Evolutionary conservation across 2,329 filamentous ascomycete species (phyloP), one percentile per base, ranked within the genome.

Genomic region (Neopestalotiopsis sp.): DNA sequence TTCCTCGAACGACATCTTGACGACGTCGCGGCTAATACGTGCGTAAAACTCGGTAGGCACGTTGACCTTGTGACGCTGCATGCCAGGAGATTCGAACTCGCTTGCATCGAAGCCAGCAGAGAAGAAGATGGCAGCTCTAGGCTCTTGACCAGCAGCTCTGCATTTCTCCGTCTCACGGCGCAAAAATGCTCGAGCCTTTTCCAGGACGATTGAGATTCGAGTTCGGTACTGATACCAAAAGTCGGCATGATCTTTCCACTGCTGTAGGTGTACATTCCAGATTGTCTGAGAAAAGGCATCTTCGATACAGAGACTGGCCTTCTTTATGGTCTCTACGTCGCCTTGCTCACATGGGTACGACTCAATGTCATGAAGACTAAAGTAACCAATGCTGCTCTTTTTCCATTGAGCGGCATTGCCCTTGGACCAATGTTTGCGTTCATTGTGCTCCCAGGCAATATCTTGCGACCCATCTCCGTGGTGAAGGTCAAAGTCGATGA

Each of bases 41-140:
- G 96, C 96, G 77, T 98, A 99, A 78, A 99, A 99, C 66, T 95
- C 94, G 0, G 95, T 99, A 0, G 96, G 95, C 2, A 99, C 96
- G 76, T 97, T 97, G 75, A 97, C 95, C 69, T 93, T 92, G 80
- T 99, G 96, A 61, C 96, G 89, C 80, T 99, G 96, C 96, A 99
- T 99, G 3, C 94, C 94, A 4, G 88, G 85, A 20, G 92, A 91
- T 79, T 99, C 96, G 90, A 93, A 97, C 78, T 99, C 94, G 77
- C 95, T 98, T 3, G 96, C 96, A 81, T 99, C 96, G 73, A 99
- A 99, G 0, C 96, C 97, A 2, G 96, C 95, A 60, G 95, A 98
- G 64, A 99, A 83, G 81, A 99, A 99, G 60, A 99, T 94, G 42
- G 94, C 95, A 1, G 93, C 93, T 75, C 92, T 95, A 4, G 94